Evolutionary conservation across 768 basidiomycete species (phyloP).

Genomic region (Mycena latifolia): DNA sequence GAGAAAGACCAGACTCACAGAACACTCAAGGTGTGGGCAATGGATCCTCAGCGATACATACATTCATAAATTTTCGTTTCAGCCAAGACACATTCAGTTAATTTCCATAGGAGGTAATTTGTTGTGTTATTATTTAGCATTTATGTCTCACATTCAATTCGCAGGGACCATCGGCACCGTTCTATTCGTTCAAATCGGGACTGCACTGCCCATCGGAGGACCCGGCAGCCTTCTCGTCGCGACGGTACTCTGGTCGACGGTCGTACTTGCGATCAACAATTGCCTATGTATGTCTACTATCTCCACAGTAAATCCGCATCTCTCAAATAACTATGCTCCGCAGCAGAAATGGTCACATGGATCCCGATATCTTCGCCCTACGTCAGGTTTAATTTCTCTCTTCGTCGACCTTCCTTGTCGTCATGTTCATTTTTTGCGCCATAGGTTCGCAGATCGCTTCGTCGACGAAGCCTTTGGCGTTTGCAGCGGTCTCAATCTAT

Average conservation of each 20-base stretch:
- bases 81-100: conserved; percentile 65
- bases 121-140: background rate
- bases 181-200: conserved; percentile 83
- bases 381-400: conserved; percentile 28
- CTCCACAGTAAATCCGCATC: conserved; percentile 37
- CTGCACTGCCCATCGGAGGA: conserved; percentile 68
- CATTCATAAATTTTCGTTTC: too few species aligned
- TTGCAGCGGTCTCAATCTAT: conserved; percentile 68
- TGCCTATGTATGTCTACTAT: conserved; percentile 53
- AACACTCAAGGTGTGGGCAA: conserved; percentile 9
- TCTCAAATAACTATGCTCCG: conserved; percentile 32
- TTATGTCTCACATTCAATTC: background rate
- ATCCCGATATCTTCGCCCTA: conserved; percentile 82
- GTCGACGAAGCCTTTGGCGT: conserved; percentile 70
- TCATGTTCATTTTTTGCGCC: background rate
- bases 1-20: conserved; percentile 11
- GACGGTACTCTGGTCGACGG: conserved; percentile 60
- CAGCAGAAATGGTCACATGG: conserved; percentile 87
- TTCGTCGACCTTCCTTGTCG: background rate
- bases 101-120: conserved; percentile 51
- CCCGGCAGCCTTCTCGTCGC: conserved; percentile 61
- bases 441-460: conserved; percentile 67
- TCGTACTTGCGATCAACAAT: conserved; percentile 62
- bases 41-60: too few species aligned
- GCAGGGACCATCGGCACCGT: conserved; percentile 79